phyloP scores from a whole-genome alignment of 805 yeast genomes.

The Wilhelminamyces savonicus region DNA sequence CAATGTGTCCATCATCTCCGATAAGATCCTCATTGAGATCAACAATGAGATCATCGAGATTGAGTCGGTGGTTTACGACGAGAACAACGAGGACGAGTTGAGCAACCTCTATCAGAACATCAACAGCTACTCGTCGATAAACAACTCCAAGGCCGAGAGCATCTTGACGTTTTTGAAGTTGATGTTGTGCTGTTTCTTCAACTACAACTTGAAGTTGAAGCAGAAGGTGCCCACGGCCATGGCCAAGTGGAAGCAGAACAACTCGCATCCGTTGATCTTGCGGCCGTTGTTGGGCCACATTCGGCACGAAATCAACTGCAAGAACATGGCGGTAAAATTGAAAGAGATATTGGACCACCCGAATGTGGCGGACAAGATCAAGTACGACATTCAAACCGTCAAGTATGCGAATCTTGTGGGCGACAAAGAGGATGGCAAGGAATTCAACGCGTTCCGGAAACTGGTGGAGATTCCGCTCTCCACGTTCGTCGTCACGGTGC shows the following conservation, averaged over 20 bases:
- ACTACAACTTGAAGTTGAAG: slow-evolving; percentile 36
- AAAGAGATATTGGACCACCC: slow-evolving; percentile 8
- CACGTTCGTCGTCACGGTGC: slow-evolving; percentile 16
- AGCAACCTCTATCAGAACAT: slow-evolving; percentile 24
- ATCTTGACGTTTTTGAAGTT: slow-evolving; percentile 49
- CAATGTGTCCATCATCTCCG: slow-evolving; percentile 59
- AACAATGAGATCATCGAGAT: slow-evolving; percentile 66
- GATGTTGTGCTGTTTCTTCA: slow-evolving; percentile 56
- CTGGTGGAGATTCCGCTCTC: slow-evolving; percentile 34
- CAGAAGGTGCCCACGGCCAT: slow-evolving; percentile 42
- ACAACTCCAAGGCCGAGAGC: slow-evolving; percentile 44
- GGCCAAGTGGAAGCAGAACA: slow-evolving; percentile 38
- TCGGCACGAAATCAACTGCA: slow-evolving; percentile 43
- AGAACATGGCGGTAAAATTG: slow-evolving; percentile 22
- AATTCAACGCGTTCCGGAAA: slow-evolving; percentile 31
- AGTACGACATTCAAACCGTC: slow-evolving; percentile 2
- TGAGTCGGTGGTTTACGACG: slow-evolving; percentile 48
- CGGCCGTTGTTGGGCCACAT: slow-evolving; percentile 56
- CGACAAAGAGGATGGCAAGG: slow-evolving; percentile 2
- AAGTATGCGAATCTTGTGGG: slow-evolving; percentile 26
- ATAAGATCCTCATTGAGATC: slow-evolving; percentile 59
- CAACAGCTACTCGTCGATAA: slow-evolving; percentile 21
- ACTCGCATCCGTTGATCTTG: slow-evolving; percentile 41
- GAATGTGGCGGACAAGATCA: slow-evolving; percentile 8
- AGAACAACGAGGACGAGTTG: slow-evolving; percentile 30